phyloP scores from a whole-genome alignment of 106 monocot species.

The Dactylorhiza incarnata region DNA sequence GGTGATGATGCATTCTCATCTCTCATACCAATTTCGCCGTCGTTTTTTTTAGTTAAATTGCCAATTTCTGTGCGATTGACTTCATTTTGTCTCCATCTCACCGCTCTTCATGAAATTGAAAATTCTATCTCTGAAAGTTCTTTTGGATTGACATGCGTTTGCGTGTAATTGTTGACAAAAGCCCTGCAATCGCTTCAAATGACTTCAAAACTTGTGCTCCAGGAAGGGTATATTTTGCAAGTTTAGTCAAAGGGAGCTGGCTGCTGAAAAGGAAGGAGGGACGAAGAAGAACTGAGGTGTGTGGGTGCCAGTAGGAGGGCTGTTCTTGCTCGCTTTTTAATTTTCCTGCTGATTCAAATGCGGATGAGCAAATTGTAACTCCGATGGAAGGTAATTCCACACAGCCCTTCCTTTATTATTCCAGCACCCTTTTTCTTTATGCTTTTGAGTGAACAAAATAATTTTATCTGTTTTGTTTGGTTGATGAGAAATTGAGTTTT shows the following conservation, averaged over 20 bases:
- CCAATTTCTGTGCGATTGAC: neutral
- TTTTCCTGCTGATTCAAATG: neutral
- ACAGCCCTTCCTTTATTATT: neutral
- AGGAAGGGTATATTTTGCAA: neutral
- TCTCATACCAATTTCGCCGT: neutral
- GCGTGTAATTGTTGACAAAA: neutral
- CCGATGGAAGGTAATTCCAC: neutral
- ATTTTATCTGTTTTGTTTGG: neutral
- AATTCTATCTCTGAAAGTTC: neutral
- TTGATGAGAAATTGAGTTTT: too few relatives aligned
- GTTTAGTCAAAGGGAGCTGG: neutral
- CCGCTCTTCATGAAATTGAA: neutral
- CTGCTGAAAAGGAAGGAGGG: neutral
- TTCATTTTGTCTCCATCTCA: neutral
- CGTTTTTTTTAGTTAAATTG: neutral
- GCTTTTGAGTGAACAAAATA: neutral
- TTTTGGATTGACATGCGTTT: neutral
- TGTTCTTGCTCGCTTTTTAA: neutral
- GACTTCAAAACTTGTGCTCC: neutral
- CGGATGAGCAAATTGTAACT: slow-evolving; percentile 2
- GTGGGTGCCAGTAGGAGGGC: neutral
- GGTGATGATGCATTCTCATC: neutral
- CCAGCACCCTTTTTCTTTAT: neutral
- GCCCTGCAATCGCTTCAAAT: neutral
- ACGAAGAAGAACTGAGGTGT: neutral